These are phyloP conservation scores for Fusarium abutilonis DNA, from an alignment of 2,329 filamentous ascomycete genomes.

Conservation along the genomic window DNA sequence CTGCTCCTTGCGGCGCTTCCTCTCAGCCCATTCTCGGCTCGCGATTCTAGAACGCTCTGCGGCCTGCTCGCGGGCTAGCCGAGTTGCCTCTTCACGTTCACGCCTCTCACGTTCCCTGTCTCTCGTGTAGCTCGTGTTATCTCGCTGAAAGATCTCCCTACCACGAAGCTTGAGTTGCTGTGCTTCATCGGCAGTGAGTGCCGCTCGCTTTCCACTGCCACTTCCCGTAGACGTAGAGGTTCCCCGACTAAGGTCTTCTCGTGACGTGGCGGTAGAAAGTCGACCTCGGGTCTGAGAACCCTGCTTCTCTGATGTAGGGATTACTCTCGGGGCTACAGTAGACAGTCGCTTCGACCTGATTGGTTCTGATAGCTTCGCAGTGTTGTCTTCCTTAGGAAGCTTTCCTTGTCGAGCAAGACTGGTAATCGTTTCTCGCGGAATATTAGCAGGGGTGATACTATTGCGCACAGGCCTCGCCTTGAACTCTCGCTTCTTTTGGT, in stretches of 20 bases:
- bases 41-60: slow-evolving; percentile 68
- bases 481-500: slow-evolving; percentile 69
- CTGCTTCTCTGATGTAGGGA: slow-evolving; percentile 15
- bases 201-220: slow-evolving; percentile 57
- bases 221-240: slow-evolving; percentile 60
- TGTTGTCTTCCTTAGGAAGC: slow-evolving; percentile 45
- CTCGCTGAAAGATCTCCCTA: slow-evolving; percentile 63
- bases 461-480: slow-evolving; percentile 67
- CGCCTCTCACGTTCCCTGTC: slow-evolving; percentile 63
- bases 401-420: slow-evolving; percentile 66
- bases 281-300: slow-evolving; percentile 43
- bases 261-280: slow-evolving; percentile 36
- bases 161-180: slow-evolving; percentile 63
- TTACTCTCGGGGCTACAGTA: slow-evolving; percentile 20
- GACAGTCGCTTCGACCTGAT: slow-evolving; percentile 44
- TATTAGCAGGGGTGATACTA: slow-evolving; percentile 53
- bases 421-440: slow-evolving; percentile 66
- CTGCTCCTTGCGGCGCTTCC: slow-evolving; percentile 58
- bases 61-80: slow-evolving; percentile 66
- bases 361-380: slow-evolving; percentile 24
- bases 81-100: slow-evolving; percentile 64
- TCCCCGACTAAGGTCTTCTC: slow-evolving; percentile 50
- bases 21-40: slow-evolving; percentile 71
- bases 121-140: slow-evolving; percentile 56
- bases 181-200: slow-evolving; percentile 61